Evolutionary conservation across 1,139 yeast genomes (phyloP), one percentile per base, ranked within the genome.

Genomic region (Geotrichum histeridarum): DNA sequence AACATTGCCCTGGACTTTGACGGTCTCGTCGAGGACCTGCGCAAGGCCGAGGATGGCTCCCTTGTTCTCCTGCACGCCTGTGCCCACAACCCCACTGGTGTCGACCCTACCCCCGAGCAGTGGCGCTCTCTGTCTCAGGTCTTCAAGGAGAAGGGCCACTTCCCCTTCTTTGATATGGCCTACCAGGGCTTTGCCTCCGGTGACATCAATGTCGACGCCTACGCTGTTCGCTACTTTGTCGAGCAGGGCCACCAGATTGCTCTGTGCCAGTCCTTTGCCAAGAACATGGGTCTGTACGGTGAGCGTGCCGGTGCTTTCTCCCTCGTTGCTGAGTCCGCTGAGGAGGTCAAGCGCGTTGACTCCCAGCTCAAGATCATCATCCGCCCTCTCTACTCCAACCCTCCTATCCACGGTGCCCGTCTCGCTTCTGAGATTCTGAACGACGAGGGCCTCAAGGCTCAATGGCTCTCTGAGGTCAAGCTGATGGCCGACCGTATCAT

Each of bases 171-270:
- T 66, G 99, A 93, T 74, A 84, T 88, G 76, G 98, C 99, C 27
- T 93, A 93, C 78, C 98, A 91, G 76, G 97, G 99, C 11, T 93
- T 93, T 67, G 96, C 98, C 33, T 81, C 94, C 43, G 99, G 99
- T 58, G 83, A 86, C 67, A 78, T 88, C 63, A 85, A 79, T 59
- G 77, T 79, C 62, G 99, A 93, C 67, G 94, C 96, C 15, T 88
- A 79, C 74, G 91, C 97, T 14, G 84, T 93, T 51, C 82, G 96
- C 66, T 77, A 81, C 67, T 96, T 95, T 62, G 81, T 88, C 54
- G 78, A 83, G 63, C 75, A 77, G 61, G 75, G 73, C 54, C 69
- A 70, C 60, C 70, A 72, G 58, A 54, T 64, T 66, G 65, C 71
- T 57, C 59, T 93, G 57, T 87, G 96, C 72, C 99, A 93, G 75